Conservation (phyloP, 176 grass and related monocot species). For the Oryza brachyantha region DNA sequence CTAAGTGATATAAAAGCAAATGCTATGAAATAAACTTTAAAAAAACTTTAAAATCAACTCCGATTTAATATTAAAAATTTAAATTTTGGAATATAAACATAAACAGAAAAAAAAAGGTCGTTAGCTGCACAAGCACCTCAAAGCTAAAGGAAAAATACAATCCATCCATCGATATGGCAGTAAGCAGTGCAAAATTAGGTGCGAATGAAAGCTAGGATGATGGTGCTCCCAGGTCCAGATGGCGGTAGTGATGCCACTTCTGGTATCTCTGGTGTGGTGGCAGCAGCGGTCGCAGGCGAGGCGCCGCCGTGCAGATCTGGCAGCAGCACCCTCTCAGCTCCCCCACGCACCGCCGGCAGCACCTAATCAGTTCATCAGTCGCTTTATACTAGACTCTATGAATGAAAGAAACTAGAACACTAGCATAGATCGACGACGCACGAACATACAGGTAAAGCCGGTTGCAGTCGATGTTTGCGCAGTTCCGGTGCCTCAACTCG, state of each 20-base stretch:
- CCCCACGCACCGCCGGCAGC: slow-evolving; percentile 57
- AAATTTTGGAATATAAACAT: too few relatives aligned
- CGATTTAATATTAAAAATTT: too few relatives aligned
- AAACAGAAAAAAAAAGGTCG: too few relatives aligned
- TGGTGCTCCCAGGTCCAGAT: background rate
- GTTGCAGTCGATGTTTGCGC: slow-evolving; percentile 92
- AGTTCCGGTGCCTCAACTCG: slow-evolving; percentile 86
- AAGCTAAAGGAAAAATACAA: too few relatives aligned
- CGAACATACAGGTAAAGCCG: slow-evolving; percentile 65
- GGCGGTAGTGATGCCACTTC: slow-evolving; percentile 90
- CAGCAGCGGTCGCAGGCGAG: slow-evolving; percentile 73
- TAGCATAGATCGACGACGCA: too few relatives aligned
- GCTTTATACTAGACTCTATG: background rate
- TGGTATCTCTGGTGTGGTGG: slow-evolving; percentile 61
- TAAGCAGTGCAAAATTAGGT: too few relatives aligned
- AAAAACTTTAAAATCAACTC: too few relatives aligned
- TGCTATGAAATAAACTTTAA: too few relatives aligned
- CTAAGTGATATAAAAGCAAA: too few relatives aligned
- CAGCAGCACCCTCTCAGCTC: slow-evolving; percentile 83
- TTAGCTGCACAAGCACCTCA: too few relatives aligned
- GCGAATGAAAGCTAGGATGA: background rate
- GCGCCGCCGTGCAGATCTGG: slow-evolving; percentile 46
- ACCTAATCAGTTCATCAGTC: slow-evolving; percentile 27
- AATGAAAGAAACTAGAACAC: background rate
- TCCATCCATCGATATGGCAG: too few relatives aligned